Evolutionary conservation across 345 rosid genomes (phyloP).

Genomic region (Camelina neglecta): DNA sequence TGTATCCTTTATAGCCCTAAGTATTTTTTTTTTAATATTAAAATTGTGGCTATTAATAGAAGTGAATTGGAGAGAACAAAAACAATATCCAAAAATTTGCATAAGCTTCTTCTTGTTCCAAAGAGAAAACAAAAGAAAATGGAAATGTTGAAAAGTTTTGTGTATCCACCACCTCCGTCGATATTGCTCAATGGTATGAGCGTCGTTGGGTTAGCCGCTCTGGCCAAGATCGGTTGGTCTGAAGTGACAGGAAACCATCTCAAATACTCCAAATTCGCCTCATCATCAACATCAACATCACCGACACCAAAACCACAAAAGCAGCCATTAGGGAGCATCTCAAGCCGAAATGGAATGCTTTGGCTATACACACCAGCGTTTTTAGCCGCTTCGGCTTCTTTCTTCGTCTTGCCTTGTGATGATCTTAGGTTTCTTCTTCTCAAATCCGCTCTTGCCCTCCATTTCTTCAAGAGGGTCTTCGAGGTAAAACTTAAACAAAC

Average conservation of each 20-base stretch:
- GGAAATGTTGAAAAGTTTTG: conserved; percentile 29
- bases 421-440: conserved; percentile 58
- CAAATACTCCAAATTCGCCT: conserved; percentile 65
- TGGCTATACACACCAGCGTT: conserved; percentile 63
- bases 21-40: neutral
- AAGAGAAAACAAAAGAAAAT: neutral
- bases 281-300: neutral
- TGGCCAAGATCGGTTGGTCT: conserved; percentile 48
- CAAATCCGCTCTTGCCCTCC: conserved; percentile 59
- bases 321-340: conserved; percentile 39
- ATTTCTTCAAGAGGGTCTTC: conserved; percentile 69
- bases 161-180: conserved; percentile 53
- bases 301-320: neutral
- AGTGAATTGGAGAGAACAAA: neutral
- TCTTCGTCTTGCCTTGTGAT: conserved; percentile 49
- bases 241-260: conserved; percentile 57
- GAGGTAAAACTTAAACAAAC: conserved; percentile 14
- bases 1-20: neutral
- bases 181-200: conserved; percentile 48
- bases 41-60: no score
- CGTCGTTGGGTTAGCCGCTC: conserved; percentile 37
- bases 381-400: conserved; percentile 57
- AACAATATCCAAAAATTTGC: neutral
- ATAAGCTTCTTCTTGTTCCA: neutral
- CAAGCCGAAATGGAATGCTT: conserved; percentile 69